Percentiles rank a stretch among this genome's conserved stretches.
Evolutionary conservation across 441 rosid species (phyloP).

Genomic region (California macrophylla): DNA sequence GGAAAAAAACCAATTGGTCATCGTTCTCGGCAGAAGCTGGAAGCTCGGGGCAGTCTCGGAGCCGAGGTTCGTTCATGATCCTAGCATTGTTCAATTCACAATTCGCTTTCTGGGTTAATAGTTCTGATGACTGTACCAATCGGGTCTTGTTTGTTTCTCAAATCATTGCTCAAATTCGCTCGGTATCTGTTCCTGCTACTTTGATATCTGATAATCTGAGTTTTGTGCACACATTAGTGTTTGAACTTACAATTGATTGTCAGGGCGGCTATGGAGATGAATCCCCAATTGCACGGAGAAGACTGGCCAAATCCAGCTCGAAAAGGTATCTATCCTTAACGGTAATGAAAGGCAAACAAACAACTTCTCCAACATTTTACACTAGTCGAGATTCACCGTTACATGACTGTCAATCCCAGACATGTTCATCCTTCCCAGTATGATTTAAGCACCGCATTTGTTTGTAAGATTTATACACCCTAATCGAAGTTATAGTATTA

Average conservation of each 20-base stretch:
- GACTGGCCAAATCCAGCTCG: slow-evolving; percentile 62
- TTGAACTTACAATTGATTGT: slow-evolving; percentile 8
- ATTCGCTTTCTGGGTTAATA: slow-evolving; percentile 22
- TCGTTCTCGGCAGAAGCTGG: no score
- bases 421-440: no score
- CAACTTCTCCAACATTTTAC: no score
- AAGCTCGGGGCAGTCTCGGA: neutral
- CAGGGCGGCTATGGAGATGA: slow-evolving; percentile 48
- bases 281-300: slow-evolving; percentile 62
- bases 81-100: slow-evolving; percentile 13
- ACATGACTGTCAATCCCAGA: no score
- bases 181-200: slow-evolving; percentile 7
- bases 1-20: no score
- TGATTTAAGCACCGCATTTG: no score
- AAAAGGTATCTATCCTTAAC: slow-evolving; percentile 56
- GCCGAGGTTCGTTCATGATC: slow-evolving; percentile 22
- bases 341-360: no score
- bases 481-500: no score
- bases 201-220: neutral
- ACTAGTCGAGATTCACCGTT: no score
- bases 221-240: no score
- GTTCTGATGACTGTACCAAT: slow-evolving; percentile 14
- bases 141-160: slow-evolving; percentile 16
- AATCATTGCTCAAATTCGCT: slow-evolving; percentile 7
- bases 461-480: no score